Conservation (phyloP, 805 yeast species). For the Phaffomyces thermotolerans region DNA sequence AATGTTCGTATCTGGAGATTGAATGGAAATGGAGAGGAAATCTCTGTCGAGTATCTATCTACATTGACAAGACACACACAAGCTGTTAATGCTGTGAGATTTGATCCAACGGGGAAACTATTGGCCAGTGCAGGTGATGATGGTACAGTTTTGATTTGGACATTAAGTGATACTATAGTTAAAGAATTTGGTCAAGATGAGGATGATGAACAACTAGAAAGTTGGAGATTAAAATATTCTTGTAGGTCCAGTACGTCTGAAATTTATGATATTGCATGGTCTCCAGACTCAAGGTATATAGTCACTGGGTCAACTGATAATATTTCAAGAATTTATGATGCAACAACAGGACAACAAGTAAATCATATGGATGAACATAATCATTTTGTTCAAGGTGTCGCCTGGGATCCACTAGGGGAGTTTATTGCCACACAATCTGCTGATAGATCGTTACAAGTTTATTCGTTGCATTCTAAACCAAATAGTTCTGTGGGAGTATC, state of each 20-base stretch:
- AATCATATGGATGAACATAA: conserved; percentile 62
- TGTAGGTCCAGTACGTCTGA: conserved; percentile 62
- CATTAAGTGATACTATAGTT: conserved; percentile 42
- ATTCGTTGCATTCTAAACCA: conserved; percentile 31
- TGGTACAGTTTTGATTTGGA: conserved; percentile 84
- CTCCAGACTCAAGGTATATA: conserved; percentile 70
- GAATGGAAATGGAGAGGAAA: conserved; percentile 15
- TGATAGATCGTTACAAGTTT: conserved; percentile 76
- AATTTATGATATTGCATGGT: conserved; percentile 89
- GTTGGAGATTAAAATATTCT: conserved; percentile 62
- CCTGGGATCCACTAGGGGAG: conserved; percentile 87
- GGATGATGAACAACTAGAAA: conserved; percentile 54
- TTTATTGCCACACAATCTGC: conserved; percentile 84
- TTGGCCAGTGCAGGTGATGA: conserved; percentile 95
- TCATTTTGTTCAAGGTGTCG: conserved; percentile 92
- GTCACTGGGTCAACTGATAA: conserved; percentile 94
- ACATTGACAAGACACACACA: conserved; percentile 85
- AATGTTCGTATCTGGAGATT: conserved; percentile 57
- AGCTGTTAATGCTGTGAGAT: conserved; percentile 88
- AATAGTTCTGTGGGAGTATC: conserved; percentile 26
- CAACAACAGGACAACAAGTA: conserved; percentile 47
- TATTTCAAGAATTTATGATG: conserved; percentile 60
- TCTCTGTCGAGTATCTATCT: conserved; percentile 62
- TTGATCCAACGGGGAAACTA: conserved; percentile 58
- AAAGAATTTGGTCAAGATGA: conserved; percentile 48